Conservation (phyloP, 495 filamentous ascomycete species). For the Aspergillus leporis region DNA sequence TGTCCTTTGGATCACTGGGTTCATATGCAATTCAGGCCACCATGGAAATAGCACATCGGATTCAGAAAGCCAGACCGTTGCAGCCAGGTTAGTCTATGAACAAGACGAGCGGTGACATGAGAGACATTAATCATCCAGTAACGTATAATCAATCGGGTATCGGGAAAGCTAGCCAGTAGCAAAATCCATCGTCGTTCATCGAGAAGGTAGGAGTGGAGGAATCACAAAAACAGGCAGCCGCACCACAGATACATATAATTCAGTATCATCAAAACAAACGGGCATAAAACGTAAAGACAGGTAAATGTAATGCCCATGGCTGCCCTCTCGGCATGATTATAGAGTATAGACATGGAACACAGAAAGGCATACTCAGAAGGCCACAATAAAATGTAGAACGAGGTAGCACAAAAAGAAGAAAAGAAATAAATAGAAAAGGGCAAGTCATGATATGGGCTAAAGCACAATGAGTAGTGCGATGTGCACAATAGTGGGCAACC, state of each 20-base stretch:
- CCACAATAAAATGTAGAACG: background rate
- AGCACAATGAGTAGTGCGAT: background rate
- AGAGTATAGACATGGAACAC: background rate
- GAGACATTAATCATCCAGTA: constrained; percentile 1
- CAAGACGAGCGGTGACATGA: background rate
- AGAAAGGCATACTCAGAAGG: background rate
- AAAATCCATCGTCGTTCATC: background rate
- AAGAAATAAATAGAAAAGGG: background rate
- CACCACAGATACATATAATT: background rate
- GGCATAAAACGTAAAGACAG: background rate
- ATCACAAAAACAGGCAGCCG: background rate
- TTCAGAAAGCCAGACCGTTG: background rate
- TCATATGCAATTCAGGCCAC: background rate
- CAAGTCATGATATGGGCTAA: background rate
- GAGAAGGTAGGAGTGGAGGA: background rate
- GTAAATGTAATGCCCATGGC: background rate
- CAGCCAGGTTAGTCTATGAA: constrained; percentile 1
- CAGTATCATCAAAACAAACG: background rate
- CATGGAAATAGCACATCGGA: background rate
- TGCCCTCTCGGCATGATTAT: background rate
- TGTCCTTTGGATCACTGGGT: background rate
- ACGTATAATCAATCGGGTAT: background rate
- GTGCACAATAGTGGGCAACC: background rate
- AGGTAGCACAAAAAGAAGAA: background rate
- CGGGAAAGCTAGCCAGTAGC: background rate